A percentile compares a stretch with the other conserved stretches of the same genome.
These are phyloP conservation scores for Microbotryum silenes-acaulis DNA, from an alignment of 1,284 basidiomycete genomes.

Conservation along the genomic window DNA sequence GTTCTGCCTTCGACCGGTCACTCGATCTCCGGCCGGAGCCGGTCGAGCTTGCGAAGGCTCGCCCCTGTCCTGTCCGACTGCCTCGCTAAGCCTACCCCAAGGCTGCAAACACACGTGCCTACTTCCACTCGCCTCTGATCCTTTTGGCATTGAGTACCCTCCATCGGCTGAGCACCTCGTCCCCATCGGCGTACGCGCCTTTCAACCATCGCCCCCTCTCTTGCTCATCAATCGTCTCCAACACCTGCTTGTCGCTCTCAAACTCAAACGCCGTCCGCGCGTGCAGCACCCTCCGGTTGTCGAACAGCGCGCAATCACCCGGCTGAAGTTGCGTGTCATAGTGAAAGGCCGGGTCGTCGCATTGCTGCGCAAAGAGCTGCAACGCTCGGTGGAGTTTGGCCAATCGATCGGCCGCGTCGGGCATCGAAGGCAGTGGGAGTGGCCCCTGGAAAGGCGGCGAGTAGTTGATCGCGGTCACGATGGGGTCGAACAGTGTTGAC, in stretches of 20 bases:
- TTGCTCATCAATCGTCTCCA: constrained; percentile 32
- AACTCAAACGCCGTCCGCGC: constrained; percentile 67
- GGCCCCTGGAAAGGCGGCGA: constrained; percentile 93
- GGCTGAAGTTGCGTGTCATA: constrained; percentile 61
- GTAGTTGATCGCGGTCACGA: constrained; percentile 70
- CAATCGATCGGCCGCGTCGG: constrained; percentile 35
- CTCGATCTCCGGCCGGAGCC: too few species aligned
- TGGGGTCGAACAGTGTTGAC: neutral
- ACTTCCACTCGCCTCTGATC: neutral
- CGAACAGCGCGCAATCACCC: constrained; percentile 84
- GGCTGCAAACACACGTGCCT: constrained; percentile 12
- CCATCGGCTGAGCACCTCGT: constrained; percentile 31
- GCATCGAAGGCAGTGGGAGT: constrained; percentile 30
- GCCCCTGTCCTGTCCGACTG: too few species aligned
- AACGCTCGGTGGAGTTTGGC: constrained; percentile 59
- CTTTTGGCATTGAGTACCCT: constrained; percentile 15
- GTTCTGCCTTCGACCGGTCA: too few species aligned
- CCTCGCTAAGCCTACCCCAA: too few species aligned
- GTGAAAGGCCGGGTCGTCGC: constrained; percentile 52
- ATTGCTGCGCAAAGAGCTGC: constrained; percentile 53
- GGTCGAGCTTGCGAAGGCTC: too few species aligned
- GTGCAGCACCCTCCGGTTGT: constrained; percentile 88
- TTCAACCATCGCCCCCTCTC: constrained; percentile 30
- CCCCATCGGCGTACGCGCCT: constrained; percentile 34
- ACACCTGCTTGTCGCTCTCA: constrained; percentile 40